These are phyloP conservation scores for Phaeophleospora eucalypticola DNA, from an alignment of 2,329 filamentous ascomycete genomes.

Conservation along the genomic window DNA sequence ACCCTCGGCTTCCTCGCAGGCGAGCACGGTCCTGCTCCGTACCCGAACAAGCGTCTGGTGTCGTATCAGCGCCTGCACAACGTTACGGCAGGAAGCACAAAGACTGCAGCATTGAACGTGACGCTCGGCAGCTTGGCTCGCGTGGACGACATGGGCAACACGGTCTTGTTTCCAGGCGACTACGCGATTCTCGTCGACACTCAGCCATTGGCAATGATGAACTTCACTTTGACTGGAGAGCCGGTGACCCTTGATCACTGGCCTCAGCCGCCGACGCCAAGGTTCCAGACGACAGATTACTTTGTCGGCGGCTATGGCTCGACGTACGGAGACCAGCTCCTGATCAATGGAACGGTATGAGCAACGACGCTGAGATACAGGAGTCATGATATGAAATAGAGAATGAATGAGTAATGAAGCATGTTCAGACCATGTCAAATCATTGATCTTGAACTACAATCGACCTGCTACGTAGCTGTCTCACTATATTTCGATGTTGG, in stretches of 20 bases:
- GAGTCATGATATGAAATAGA: too few species aligned
- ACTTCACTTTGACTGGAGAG: slow-evolving; percentile 48
- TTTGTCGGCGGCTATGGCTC: slow-evolving; percentile 30
- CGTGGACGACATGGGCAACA: slow-evolving; percentile 48
- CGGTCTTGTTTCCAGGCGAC: slow-evolving; percentile 51
- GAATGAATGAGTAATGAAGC: too few species aligned
- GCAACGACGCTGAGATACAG: too few species aligned
- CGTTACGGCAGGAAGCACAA: slow-evolving; percentile 22
- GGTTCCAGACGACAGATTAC: slow-evolving; percentile 24
- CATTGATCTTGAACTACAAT: too few species aligned
- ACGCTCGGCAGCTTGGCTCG: slow-evolving; percentile 50
- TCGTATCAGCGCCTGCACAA: slow-evolving; percentile 46
- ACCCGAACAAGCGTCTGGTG: slow-evolving; percentile 52
- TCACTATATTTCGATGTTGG: too few species aligned
- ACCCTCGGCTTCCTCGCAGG: slow-evolving; percentile 49
- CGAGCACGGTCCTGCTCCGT: slow-evolving; percentile 47
- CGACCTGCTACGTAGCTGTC: too few species aligned
- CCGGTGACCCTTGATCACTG: slow-evolving; percentile 41
- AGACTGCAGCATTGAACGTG: slow-evolving; percentile 38
- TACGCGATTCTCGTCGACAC: slow-evolving; percentile 49
- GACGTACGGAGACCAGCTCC: slow-evolving; percentile 11
- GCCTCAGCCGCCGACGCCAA: slow-evolving; percentile 29
- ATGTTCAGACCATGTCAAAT: too few species aligned
- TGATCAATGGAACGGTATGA: not conserved
- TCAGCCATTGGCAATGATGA: slow-evolving; percentile 37